These are phyloP conservation scores for Hypoxylon subgilvum DNA, from an alignment of 495 filamentous ascomycete species.

Conservation along the genomic window DNA sequence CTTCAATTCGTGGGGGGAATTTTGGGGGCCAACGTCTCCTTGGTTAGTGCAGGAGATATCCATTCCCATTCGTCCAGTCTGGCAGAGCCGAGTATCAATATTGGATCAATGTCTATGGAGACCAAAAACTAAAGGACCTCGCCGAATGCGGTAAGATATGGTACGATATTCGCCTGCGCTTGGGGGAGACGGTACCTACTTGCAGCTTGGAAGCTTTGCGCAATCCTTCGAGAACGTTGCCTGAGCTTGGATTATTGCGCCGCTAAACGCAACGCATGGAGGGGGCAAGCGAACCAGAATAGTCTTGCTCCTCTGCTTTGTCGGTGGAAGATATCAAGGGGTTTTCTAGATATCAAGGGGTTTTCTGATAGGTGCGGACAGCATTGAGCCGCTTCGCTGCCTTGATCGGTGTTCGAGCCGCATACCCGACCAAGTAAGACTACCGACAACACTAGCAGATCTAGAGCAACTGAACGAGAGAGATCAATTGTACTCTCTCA, in stretches of 20 bases:
- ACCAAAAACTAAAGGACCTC: too few relatives aligned
- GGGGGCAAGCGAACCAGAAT: conserved; percentile 17
- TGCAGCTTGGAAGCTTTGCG: too few relatives aligned
- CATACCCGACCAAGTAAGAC: conserved; percentile 23
- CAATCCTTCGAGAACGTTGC: conserved; percentile 18
- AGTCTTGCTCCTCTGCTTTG: conserved; percentile 1
- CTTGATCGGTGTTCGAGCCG: conserved; percentile 34
- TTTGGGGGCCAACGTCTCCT: not conserved
- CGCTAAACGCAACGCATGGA: too few relatives aligned
- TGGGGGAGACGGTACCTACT: too few relatives aligned
- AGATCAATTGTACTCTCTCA: conserved; percentile 11
- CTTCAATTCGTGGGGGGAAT: not conserved
- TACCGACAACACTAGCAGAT: conserved; percentile 26
- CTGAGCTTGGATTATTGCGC: too few relatives aligned
- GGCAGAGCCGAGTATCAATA: too few relatives aligned
- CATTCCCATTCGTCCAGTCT: too few relatives aligned
- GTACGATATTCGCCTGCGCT: too few relatives aligned
- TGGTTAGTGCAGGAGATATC: too few relatives aligned
- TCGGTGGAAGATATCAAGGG: conserved; percentile 25
- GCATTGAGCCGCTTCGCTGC: conserved; percentile 17
- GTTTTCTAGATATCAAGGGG: conserved; percentile 19
- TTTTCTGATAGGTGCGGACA: conserved; percentile 2
- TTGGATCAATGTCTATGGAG: too few relatives aligned
- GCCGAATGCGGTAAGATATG: conserved; percentile 6
- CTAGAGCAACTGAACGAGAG: conserved; percentile 16